Evolutionary conservation across 331 rosid species (phyloP), one percentile per base, ranked within the genome.

Genomic region (Cucumis variabilis): DNA sequence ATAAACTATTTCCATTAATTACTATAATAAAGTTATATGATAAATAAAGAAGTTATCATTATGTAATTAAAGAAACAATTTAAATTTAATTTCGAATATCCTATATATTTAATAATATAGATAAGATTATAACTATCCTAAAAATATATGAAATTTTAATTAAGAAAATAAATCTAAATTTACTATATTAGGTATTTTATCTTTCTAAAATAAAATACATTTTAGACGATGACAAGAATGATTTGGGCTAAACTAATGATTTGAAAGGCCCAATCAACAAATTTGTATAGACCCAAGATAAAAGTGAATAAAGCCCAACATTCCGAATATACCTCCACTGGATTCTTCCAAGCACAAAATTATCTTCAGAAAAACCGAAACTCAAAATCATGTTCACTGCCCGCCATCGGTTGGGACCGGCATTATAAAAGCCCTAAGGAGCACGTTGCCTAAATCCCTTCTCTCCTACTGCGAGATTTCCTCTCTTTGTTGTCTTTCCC

Each of bases 401-500:
- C 62, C 62, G 82, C 13, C 66, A 16, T 9, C 44, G 7, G 66
- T 51, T 78, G 44, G 66, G 23, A 25, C 15, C 84, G 13, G n/a
- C 84, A 12, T 19, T 79, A 79, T 79, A 79, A 79, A 79, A 79
- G 11, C 48, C 48, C 84, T 53, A 79, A 79, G 11, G 24, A 53
- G 46, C 25, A 46, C 68, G 24, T 17, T 2, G 20, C 11, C 25
- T 13, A 12, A 27, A 24, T 80, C 69, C 25, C 11, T 11, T 80
- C 69, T 12, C 50, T 79, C 50, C 2, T 28, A 10, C 85, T 37
- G 69, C 85, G 50, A 80, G 69, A 80, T 28, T 80, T 80, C 85
- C 69, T 80, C 69, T 80, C 67, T 51, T 28, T 27, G 69, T 41
- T 33, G 85, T 80, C 85, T 80, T 80, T 55, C 27, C 85, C 69